Evolutionary conservation across 2,329 filamentous ascomycete species (phyloP).

Genomic region (Apiospora saccharicola): DNA sequence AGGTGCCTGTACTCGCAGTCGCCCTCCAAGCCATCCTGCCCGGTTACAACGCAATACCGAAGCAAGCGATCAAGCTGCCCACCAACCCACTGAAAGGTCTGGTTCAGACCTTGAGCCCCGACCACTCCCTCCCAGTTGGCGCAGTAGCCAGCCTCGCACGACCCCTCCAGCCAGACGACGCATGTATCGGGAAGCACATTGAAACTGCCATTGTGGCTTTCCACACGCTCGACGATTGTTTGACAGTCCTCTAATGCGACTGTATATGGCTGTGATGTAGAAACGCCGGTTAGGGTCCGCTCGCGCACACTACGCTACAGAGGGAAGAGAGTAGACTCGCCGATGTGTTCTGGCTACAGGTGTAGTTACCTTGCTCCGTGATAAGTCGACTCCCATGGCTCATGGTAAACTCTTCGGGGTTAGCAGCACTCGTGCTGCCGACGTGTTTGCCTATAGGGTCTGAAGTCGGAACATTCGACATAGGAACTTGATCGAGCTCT

Average conservation of each 20-base stretch:
- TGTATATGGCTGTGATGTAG: not conserved
- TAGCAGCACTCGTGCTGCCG: no score
- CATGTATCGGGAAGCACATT: constrained; percentile 26
- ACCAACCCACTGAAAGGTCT: constrained; percentile 22
- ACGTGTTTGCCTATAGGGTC: no score
- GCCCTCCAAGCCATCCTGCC: constrained; percentile 26
- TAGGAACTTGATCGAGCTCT: not conserved
- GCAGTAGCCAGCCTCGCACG: constrained; percentile 27
- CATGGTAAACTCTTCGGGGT: not conserved
- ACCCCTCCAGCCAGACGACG: constrained; percentile 25
- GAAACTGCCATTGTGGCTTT: not conserved
- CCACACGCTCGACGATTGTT: constrained; percentile 23
- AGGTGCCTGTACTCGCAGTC: constrained; percentile 25
- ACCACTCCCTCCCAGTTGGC: not conserved
- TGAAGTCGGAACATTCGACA: not conserved
- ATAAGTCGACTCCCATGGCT: not conserved
- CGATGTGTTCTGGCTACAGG: constrained; percentile 22
- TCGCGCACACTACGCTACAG: not conserved
- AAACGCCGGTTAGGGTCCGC: not conserved
- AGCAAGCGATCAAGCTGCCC: constrained; percentile 24
- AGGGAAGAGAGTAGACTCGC: not conserved
- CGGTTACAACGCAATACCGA: constrained; percentile 14
- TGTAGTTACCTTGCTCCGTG: constrained; percentile 26
- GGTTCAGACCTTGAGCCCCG: constrained; percentile 1
- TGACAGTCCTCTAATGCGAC: constrained; percentile 24